A percentile compares a stretch with the other conserved stretches of the same genome.
phyloP scores from a whole-genome alignment of 768 basidiomycete species.

The Suillus fuscotomentosus region DNA sequence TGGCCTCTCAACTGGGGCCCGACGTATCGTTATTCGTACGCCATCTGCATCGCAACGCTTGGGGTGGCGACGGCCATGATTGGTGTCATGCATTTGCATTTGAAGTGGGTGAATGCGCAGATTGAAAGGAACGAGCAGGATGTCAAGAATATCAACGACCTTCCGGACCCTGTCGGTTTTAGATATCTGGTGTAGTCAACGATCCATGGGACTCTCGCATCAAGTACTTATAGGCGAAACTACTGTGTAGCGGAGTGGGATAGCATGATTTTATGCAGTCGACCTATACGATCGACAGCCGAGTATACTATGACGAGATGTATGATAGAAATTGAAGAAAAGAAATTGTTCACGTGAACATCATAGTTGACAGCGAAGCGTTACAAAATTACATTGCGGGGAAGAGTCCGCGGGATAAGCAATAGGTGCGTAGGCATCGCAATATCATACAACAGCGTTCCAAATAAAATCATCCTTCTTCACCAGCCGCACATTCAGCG shows the following conservation, averaged over 20 bases:
- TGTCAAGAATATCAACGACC: neutral
- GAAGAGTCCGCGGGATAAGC: no score
- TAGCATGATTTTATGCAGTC: no score
- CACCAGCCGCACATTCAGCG: neutral
- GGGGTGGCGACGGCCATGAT: constrained; percentile 47
- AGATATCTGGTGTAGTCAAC: neutral
- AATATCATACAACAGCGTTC: neutral
- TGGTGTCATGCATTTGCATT: constrained; percentile 40
- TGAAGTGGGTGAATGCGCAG: constrained; percentile 38
- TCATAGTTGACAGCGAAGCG: no score
- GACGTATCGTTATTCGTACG: constrained; percentile 62
- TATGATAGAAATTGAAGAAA: no score
- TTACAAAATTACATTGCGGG: no score
- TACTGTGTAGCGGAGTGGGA: neutral
- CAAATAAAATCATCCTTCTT: neutral
- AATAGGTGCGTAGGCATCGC: neutral
- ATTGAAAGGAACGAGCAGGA: constrained; percentile 33
- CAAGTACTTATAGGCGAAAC: neutral
- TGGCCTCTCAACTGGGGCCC: constrained; percentile 70
- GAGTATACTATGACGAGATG: no score
- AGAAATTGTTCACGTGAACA: no score
- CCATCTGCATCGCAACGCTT: constrained; percentile 62
- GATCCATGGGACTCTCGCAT: neutral
- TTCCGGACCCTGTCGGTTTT: neutral
- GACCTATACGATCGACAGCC: no score